Evolutionary conservation across 1,284 basidiomycete species (phyloP).

Genomic region (Cystobasidium slooffiae): DNA sequence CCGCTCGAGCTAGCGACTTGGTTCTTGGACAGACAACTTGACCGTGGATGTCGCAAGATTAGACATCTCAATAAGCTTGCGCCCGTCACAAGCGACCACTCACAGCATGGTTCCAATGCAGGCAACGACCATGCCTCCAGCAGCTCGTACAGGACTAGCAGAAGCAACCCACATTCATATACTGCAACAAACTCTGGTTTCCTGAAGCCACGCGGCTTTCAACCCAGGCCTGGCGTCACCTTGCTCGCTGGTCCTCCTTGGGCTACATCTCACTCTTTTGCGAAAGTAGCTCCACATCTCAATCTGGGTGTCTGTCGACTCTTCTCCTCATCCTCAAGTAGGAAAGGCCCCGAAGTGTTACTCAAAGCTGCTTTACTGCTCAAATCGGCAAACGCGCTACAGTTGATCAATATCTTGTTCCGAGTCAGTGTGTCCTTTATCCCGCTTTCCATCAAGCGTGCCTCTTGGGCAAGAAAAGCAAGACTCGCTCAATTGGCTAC

Average conservation of each 20-base stretch:
- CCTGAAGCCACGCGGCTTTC: not conserved
- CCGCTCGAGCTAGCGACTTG: slow-evolving; percentile 20
- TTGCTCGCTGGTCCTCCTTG: not conserved
- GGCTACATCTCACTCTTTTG: not conserved
- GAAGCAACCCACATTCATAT: not conserved
- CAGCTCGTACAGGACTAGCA: not conserved
- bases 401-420: slow-evolving; percentile 38
- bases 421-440: slow-evolving; percentile 38
- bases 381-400: slow-evolving; percentile 36
- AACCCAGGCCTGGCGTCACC: not conserved
- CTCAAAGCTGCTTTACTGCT: slow-evolving; percentile 26
- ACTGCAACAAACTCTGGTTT: not conserved
- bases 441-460: slow-evolving; percentile 34
- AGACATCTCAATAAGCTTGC: slow-evolving; percentile 19
- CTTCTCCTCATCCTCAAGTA: not conserved
- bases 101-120: not conserved
- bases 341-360: slow-evolving; percentile 3
- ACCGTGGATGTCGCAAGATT: slow-evolving; percentile 9
- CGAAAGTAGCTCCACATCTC: slow-evolving; percentile 1
- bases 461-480: slow-evolving; percentile 27
- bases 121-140: not conserved
- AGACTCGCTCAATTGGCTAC: slow-evolving; percentile 23
- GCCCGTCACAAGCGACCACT: not conserved
- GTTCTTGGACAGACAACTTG: slow-evolving; percentile 16
- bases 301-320: not conserved